phyloP scores from a whole-genome alignment of 176 grass and related monocot species.

The Bothriochloa decipiens region DNA sequence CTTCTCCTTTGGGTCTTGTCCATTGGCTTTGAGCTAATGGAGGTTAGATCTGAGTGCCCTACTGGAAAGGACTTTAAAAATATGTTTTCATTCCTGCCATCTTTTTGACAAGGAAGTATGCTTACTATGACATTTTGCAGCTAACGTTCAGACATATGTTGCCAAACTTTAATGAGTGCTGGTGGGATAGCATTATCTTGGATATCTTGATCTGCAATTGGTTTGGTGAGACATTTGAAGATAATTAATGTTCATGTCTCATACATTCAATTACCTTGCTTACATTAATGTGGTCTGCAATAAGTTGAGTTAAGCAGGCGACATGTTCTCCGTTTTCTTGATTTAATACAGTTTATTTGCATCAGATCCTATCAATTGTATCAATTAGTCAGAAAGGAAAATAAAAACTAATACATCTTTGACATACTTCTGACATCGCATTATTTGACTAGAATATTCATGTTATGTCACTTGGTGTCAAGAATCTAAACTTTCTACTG shows the following conservation, averaged over 20 bases:
- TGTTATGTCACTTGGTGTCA: neutral
- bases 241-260: constrained; percentile 19
- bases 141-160: constrained; percentile 98
- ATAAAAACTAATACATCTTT: neutral
- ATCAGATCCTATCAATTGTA: constrained; percentile 31
- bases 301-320: neutral
- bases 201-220: constrained; percentile 99
- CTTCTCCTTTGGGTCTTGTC: constrained; percentile 92
- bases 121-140: constrained; percentile 57
- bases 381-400: neutral
- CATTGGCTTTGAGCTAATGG: constrained; percentile 97
- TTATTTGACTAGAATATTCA: constrained; percentile 24
- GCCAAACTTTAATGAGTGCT: constrained; percentile 99
- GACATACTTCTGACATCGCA: neutral
- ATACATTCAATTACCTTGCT: constrained; percentile 3
- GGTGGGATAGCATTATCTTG: constrained; percentile 99
- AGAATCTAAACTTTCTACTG: constrained; percentile 6
- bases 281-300: constrained; percentile 11
- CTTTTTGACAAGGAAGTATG: constrained; percentile 38
- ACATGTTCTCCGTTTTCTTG: neutral
- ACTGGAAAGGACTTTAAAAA: constrained; percentile 17
- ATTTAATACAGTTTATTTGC: constrained; percentile 36
- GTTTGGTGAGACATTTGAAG: constrained; percentile 74
- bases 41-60: constrained; percentile 63
- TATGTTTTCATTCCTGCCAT: constrained; percentile 10